phyloP scores from a whole-genome alignment of 2,329 filamentous ascomycete species.

The Albifimbria verrucaria region DNA sequence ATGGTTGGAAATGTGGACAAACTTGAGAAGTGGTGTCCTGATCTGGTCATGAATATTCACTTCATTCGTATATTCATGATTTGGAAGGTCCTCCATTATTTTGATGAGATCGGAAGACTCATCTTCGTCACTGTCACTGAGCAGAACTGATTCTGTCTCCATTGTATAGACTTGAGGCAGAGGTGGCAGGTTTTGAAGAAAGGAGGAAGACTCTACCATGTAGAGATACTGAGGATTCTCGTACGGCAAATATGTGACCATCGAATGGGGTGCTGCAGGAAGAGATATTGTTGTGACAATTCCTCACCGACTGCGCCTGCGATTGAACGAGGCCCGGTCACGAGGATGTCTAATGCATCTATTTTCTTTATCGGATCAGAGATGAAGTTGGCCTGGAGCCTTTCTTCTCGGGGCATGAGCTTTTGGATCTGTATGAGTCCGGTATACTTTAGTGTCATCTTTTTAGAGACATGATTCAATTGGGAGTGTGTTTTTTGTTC shows the following conservation, averaged over 20 bases:
- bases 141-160: background rate
- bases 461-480: background rate
- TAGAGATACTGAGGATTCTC: constrained; percentile 1
- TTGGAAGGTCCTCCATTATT: background rate
- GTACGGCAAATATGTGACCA: background rate
- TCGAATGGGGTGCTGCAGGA: constrained; percentile 2
- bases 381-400: too few species aligned
- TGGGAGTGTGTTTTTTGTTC: background rate
- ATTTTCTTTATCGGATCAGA: background rate
- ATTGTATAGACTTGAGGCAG: background rate
- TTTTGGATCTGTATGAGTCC: too few species aligned
- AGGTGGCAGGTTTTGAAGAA: background rate
- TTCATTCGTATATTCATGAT: background rate
- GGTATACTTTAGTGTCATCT: too few species aligned
- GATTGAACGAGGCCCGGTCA: background rate
- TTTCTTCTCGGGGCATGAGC: too few species aligned
- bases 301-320: background rate
- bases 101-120: background rate
- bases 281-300: background rate
- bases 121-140: background rate
- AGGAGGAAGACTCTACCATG: background rate
- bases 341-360: background rate
- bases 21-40: background rate
- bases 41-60: background rate
- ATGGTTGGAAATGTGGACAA: background rate